phyloP scores from a whole-genome alignment of 176 grass and related monocot species.

The Tuctoria greenei region DNA sequence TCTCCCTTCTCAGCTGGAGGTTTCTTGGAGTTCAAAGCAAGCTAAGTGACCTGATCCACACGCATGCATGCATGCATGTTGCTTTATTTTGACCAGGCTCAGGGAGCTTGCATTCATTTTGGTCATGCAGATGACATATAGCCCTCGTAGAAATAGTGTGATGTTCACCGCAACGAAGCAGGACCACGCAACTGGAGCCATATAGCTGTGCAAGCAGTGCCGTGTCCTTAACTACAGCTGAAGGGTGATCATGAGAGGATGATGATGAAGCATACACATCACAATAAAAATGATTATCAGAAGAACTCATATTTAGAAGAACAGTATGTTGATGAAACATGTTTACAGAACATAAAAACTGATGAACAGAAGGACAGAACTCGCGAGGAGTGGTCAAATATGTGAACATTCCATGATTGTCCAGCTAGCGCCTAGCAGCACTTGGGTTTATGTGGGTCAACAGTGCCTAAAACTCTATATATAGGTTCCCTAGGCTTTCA shows the following conservation, averaged over 20 bases:
- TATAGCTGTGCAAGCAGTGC: background rate
- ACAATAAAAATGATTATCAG: background rate
- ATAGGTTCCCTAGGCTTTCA: conserved; percentile 7
- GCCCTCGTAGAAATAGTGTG: too few relatives aligned
- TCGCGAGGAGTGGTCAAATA: background rate
- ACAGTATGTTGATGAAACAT: background rate
- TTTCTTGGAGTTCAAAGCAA: conserved; percentile 17
- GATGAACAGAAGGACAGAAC: too few relatives aligned
- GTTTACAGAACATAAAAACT: background rate
- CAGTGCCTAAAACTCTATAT: background rate
- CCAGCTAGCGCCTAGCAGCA: too few relatives aligned
- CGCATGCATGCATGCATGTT: background rate
- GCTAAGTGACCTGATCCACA: conserved; percentile 16
- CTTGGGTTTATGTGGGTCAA: background rate
- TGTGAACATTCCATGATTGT: background rate
- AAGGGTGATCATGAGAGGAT: background rate
- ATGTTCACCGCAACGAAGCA: background rate
- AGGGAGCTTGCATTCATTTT: background rate
- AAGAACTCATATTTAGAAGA: background rate
- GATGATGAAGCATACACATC: background rate
- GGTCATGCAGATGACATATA: too few relatives aligned
- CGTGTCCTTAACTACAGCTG: background rate
- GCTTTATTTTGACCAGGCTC: conserved; percentile 10
- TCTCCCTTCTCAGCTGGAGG: background rate
- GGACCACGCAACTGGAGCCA: background rate